phyloP scores from a whole-genome alignment of 345 rosid species.

The Boechera divaricarpa region DNA sequence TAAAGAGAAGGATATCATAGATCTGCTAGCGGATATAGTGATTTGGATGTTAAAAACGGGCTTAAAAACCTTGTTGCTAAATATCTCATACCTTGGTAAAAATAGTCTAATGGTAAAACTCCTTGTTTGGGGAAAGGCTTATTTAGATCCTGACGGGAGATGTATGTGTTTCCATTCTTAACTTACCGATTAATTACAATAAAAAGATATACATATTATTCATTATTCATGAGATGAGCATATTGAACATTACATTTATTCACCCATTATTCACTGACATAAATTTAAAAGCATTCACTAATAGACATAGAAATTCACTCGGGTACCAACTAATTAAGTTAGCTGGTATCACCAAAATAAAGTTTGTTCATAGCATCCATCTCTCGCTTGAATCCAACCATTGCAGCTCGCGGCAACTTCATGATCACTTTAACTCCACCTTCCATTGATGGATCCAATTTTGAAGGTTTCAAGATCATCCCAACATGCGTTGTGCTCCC shows the following conservation, averaged over 20 bases:
- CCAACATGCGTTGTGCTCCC: constrained; percentile 43
- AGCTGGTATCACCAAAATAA: background rate
- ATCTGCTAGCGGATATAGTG: no score
- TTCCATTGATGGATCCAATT: constrained; percentile 45
- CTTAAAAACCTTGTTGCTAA: no score
- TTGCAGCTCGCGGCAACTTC: constrained; percentile 50
- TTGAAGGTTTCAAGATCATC: constrained; percentile 47
- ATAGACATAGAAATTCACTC: background rate
- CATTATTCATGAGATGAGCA: no score
- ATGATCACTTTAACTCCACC: constrained; percentile 56
- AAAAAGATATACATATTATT: no score
- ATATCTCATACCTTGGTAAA: no score
- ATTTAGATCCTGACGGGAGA: no score
- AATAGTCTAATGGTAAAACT: no score
- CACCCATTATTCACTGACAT: background rate
- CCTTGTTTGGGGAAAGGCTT: no score
- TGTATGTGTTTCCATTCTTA: no score
- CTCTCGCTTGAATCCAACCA: constrained; percentile 51
- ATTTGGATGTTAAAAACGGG: no score
- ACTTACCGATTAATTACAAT: no score
- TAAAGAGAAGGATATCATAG: no score
- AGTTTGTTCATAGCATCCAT: constrained; percentile 22
- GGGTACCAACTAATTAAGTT: background rate
- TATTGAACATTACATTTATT: background rate
- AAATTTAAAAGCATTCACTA: background rate